These are phyloP conservation scores for Phialocephala sp. DNA, from an alignment of 2,329 filamentous ascomycete genomes.

Conservation along the genomic window DNA sequence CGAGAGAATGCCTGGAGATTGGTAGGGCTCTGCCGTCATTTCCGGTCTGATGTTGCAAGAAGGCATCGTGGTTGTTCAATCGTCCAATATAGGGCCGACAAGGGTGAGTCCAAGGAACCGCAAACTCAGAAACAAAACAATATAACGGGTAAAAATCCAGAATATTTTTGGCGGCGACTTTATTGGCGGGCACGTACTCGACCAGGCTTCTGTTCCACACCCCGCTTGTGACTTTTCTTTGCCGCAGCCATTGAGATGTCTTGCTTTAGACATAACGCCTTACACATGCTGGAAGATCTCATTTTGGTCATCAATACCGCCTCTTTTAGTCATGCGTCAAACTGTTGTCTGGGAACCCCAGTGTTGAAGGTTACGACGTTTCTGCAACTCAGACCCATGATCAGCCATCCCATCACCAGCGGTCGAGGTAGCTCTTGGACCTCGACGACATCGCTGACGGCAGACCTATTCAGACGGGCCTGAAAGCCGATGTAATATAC, in stretches of 20 bases:
- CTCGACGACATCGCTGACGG: neutral
- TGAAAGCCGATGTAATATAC: constrained; percentile 5
- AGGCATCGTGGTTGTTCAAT: neutral
- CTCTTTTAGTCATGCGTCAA: neutral
- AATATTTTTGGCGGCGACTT: neutral
- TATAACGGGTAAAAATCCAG: neutral
- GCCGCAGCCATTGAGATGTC: constrained; percentile 1
- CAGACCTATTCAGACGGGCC: constrained; percentile 12
- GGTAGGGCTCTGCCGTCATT: neutral
- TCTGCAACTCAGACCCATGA: constrained; percentile 12
- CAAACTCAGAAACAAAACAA: constrained; percentile 3
- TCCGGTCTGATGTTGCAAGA: neutral
- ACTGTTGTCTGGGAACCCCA: neutral
- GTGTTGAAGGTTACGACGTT: neutral
- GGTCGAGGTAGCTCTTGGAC: neutral
- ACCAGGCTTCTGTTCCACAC: neutral
- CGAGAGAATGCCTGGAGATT: neutral
- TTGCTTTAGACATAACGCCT: neutral
- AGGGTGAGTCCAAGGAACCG: neutral
- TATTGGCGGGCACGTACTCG: neutral
- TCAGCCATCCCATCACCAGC: constrained; percentile 14
- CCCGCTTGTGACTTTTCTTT: neutral
- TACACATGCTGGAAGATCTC: neutral
- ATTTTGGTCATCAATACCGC: constrained; percentile 1
- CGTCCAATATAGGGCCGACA: neutral